A percentile compares a stretch with the other conserved stretches of the same genome.
Conservation (phyloP, 371 early-diverging fungal species). For the Choanephora cucurbitarum region DNA sequence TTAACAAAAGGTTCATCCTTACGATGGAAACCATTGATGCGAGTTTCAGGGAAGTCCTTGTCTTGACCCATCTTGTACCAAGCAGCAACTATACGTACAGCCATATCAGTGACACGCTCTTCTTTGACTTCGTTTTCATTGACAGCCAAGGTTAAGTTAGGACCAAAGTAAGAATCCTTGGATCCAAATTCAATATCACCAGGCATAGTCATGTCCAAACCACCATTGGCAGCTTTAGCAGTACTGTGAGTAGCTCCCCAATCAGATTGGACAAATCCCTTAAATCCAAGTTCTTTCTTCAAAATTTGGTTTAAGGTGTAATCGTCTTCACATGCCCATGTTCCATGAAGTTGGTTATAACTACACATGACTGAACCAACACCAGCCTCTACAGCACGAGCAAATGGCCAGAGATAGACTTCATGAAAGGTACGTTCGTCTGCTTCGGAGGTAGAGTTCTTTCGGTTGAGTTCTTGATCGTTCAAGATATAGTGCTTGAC, state of each 20-base stretch:
- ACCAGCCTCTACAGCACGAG: conserved; percentile 50
- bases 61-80: conserved; percentile 44
- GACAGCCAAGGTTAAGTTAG: conserved; percentile 32
- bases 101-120: conserved; percentile 52
- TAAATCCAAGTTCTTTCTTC: conserved; percentile 49
- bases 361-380: conserved; percentile 57
- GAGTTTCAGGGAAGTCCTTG: conserved; percentile 39
- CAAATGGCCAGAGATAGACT: conserved; percentile 57
- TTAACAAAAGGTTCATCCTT: conserved; percentile 24
- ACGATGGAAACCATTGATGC: conserved; percentile 28
- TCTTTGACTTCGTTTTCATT: conserved; percentile 27
- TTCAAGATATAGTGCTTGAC: conserved; percentile 53
- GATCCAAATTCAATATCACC: conserved; percentile 20
- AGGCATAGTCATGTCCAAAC: conserved; percentile 47
- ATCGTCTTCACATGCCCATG: conserved; percentile 50
- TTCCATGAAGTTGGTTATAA: conserved; percentile 52
- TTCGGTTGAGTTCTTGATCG: conserved; percentile 45
- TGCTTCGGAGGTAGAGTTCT: conserved; percentile 25
- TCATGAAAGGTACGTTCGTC: conserved; percentile 58
- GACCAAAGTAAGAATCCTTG: conserved; percentile 31
- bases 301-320: conserved; percentile 36
- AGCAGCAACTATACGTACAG: conserved; percentile 52
- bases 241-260: conserved; percentile 35
- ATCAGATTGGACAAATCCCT: conserved; percentile 35
- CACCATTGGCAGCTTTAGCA: conserved; percentile 36